Evolutionary conservation across 495 filamentous ascomycete genomes (phyloP).

Genomic region (Letharia lupina): DNA sequence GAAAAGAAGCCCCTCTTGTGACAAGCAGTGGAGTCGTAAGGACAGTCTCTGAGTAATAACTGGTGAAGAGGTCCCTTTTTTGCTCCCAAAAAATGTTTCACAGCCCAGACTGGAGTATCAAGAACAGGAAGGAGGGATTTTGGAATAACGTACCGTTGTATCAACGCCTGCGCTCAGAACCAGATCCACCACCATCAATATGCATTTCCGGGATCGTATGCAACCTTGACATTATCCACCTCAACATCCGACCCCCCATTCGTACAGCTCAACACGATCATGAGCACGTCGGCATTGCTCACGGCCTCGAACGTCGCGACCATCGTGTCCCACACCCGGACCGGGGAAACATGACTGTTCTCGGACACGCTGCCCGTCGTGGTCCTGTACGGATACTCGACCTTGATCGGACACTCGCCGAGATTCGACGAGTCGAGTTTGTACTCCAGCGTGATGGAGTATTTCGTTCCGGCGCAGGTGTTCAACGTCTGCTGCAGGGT

Average conservation of each 20-base stretch:
- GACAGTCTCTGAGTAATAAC: too few species aligned
- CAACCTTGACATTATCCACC: not conserved
- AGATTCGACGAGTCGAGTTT: not conserved
- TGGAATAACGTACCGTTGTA: too few species aligned
- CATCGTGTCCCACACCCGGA: not conserved
- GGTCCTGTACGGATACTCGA: not conserved
- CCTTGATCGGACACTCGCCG: not conserved
- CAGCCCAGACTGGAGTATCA: too few species aligned
- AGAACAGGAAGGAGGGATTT: too few species aligned
- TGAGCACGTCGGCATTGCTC: not conserved
- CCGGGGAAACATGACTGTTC: too few species aligned
- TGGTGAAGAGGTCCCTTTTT: too few species aligned
- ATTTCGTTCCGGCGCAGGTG: not conserved
- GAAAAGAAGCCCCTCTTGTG: too few species aligned
- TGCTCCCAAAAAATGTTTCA: too few species aligned
- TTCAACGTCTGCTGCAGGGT: not conserved
- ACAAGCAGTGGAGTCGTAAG: too few species aligned
- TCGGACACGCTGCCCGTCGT: not conserved
- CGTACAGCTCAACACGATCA: not conserved
- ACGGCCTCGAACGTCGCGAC: not conserved
- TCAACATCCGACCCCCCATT: not conserved
- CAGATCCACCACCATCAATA: not conserved
- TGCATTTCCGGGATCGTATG: not conserved
- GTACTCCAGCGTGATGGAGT: not conserved
- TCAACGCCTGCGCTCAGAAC: not conserved